Evolutionary conservation across 768 basidiomycete species (phyloP).

Genomic region (Rhizopogon sp.): DNA sequence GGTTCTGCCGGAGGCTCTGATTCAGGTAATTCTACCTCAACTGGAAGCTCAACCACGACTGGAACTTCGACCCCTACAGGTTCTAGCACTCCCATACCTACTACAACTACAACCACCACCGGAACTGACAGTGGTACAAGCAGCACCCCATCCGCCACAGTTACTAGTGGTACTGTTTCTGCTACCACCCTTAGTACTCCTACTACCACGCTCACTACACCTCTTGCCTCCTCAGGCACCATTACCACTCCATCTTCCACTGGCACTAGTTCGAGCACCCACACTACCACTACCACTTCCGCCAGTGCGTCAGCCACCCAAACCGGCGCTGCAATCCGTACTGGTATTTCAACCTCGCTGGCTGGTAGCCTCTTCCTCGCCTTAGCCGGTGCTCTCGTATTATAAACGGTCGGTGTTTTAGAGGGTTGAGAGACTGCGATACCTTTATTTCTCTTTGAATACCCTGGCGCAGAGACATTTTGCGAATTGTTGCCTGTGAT

Average conservation of each 20-base stretch:
- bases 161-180: constrained; percentile 2
- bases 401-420: constrained; percentile 6
- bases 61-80: constrained; percentile 2
- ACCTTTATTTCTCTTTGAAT: neutral
- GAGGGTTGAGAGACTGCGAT: constrained; percentile 5
- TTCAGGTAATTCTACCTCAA: constrained; percentile 16
- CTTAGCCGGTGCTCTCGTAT: constrained; percentile 16
- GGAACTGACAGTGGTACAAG: constrained; percentile 14
- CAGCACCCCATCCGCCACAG: constrained; percentile 1
- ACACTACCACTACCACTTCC: neutral
- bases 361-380: constrained; percentile 14
- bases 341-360: constrained; percentile 16
- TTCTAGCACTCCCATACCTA: neutral
- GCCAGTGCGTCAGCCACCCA: constrained; percentile 11
- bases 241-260: constrained; percentile 20
- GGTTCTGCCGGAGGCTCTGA: constrained; percentile 36
- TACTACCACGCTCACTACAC: constrained; percentile 29
- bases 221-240: constrained; percentile 29
- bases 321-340: constrained; percentile 16
- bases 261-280: constrained; percentile 7
- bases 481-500: neutral
- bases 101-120: neutral
- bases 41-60: constrained; percentile 1
- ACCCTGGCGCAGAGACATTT: constrained; percentile 5
- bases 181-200: constrained; percentile 29